Base-by-base conservation (phyloP, 2,329 filamentous ascomycete species). In the Westerdykella sp. region DNA sequence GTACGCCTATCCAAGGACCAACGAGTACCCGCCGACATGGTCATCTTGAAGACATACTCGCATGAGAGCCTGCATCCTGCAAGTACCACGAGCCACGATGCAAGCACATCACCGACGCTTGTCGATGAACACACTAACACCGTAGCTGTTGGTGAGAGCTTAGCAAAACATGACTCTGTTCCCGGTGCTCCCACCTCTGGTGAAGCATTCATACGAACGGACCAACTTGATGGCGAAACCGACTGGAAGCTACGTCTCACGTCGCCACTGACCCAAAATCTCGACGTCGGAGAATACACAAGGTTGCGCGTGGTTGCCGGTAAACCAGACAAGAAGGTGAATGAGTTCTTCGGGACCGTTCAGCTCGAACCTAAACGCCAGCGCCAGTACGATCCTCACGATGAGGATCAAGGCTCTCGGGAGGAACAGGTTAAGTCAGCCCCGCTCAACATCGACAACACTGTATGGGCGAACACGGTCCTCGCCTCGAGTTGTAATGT, bases 401-500 rank as follows among this genome's bases (percentile, higher is more conserved):
- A 62, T 11, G 60, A 66, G 36, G 47, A 52, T 15, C 41, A 50
- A 4, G 21, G 51, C 12, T 41, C 45, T 9, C 12, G 38, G 41
- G 14, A 50, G 1, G 43, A 46, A 21, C 45, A 60, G 30, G 40
- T 45, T 3, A 78, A 78, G 45, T 86, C 84, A 5, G 79, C 83
- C 2, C 82, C 90, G 1, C 73, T 98, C 31, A 87, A 81, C 1
- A 96, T 98, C 49, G 93, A 98, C 68, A 96, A 98, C 61, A 97
- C 93, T 6, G 93, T 94, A 9, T 98, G 94, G 93, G 91, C 91
- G 14, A 98, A 97, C 62, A 98, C 93, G 0, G 86, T 98, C 18
- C 85, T 98, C 47, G 93, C 93, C 1, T 97, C 91, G 1, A 93
- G 90, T 63, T 91, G 86, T 1, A 86, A 80, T 4, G 93, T 93